Base-by-base conservation (phyloP, 768 basidiomycete genomes). In the Crassisporium funariophilum region DNA sequence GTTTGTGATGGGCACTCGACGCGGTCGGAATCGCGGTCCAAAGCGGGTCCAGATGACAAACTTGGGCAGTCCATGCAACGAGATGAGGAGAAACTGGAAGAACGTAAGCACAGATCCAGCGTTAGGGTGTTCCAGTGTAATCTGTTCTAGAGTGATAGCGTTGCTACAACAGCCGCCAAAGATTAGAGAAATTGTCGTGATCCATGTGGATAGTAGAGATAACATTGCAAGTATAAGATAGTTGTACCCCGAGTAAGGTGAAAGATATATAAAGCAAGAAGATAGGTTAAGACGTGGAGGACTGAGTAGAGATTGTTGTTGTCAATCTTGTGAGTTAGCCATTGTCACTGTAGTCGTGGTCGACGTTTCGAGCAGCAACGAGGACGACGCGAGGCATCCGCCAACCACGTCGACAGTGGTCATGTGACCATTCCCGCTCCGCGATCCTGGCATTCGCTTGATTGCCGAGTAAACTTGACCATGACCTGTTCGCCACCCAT, bases 161-260 rank as follows among this genome's bases (percentile, higher is more conserved):
- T 91, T 92, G 57, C 88, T 90, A 58, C 94, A 97, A 66, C 94
- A 97, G 1, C 94, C 94, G 2, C 91, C 92, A 60, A 97, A 95
- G 8, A 94, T 79, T 16, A 94, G 71, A 1, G 81, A 70, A 19
- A 95, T 63, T 0, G 90, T 83, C 8, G 81, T 67, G 6, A 76
- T 45, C 89, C 87, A 93, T 49, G 42, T 52, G 13, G 59, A 56
- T 7, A 63, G 27, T 12, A 50, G 11, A 19, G 55, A 52, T 12
- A 63, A 21, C 55, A 61, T 58, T 12, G 43, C 17, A 29, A 37
- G n/a, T 15, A n/a, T 31, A 31, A 45, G 25, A 23, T 21, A 37
- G 24, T 29, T 13, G 13, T 7, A 29, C 13, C 13, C 13, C 27
- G 13, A 29, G 27, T 29, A 29, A 29, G 7, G 8, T 7, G 7